Conservation (phyloP, 75 land plant species). For the Pinus tabuliformis region DNA sequence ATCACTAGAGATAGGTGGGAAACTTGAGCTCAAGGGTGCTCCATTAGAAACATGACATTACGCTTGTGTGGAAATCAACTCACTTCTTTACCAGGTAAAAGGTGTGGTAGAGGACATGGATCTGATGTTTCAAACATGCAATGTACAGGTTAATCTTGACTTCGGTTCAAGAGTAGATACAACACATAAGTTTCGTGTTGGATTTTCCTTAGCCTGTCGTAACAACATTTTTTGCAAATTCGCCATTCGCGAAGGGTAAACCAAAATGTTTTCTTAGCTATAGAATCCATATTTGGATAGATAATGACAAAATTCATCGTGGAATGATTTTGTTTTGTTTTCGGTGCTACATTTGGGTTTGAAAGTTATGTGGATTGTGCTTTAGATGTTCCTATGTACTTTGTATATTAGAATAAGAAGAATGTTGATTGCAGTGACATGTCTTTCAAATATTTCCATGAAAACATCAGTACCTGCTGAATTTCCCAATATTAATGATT, state of each 20-base stretch:
- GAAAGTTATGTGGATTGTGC: conserved; percentile 98
- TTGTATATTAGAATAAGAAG: conserved; percentile 84
- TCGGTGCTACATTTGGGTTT: conserved; percentile 91
- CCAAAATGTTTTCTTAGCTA: conserved; percentile 93
- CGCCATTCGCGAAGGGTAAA: conserved; percentile 93
- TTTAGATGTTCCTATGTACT: conserved; percentile 98
- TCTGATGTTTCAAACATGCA: too few relatives aligned
- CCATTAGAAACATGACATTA: too few relatives aligned
- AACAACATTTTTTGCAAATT: conserved; percentile 93
- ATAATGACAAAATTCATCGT: conserved; percentile 83
- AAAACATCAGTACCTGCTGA: too few relatives aligned
- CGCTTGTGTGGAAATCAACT: too few relatives aligned
- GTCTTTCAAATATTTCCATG: conserved; percentile 51
- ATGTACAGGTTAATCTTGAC: conserved; percentile 83
- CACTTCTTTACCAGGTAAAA: too few relatives aligned
- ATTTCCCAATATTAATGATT: too few relatives aligned
- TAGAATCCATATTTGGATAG: conserved; percentile 98
- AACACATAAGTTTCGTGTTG: conserved; percentile 89
- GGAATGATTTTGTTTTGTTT: conserved; percentile 95
- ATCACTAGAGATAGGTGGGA: too few relatives aligned
- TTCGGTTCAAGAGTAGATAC: conserved; percentile 89
- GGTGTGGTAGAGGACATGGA: too few relatives aligned
- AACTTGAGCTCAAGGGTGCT: too few relatives aligned
- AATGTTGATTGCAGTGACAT: conserved; percentile 89
- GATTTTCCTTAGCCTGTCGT: conserved; percentile 97